Evolutionary conservation across 78 protist genomes (phyloP), one percentile per base, ranked within the genome.

Genomic region (Protostelium mycophagum): DNA sequence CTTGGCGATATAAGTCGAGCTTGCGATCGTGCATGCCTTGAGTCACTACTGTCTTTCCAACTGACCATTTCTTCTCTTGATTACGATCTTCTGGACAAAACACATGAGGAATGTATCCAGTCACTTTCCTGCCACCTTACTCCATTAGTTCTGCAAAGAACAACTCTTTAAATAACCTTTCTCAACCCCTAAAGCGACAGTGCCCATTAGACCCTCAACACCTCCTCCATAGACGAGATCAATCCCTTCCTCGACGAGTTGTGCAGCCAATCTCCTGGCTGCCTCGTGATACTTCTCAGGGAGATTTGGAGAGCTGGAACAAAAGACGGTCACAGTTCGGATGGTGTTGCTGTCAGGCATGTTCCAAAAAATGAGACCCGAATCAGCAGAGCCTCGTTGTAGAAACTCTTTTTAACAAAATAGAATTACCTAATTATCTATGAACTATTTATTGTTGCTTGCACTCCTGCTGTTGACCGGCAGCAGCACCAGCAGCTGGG

Each of bases 191-290:
- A 88, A 83, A 36, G 91, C 83, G 9, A 92, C 36, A 28, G 94
- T 38, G 36, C 94, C 94, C 94, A 92, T 92, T 28, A 92, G 29
- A 63, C 94, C 94, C 39, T 86, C 86, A 34, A 88, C 88, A 34
- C 94, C 94, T 39, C 94, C 94, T 39, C 94, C 94, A 85, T 92
- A 92, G n/a, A 92, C 91, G 34, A 92, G 84, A 36, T 88, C 89
- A 63, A 87, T 90, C 0, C 36, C 36, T 63, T 91, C 87, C 28
- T 85, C 51, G 0, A 34, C 85, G 89, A 92, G 87, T 36, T 88
- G 90, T 28, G 51, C 34, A 16, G 91, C 91, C 34, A 92, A 63
- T 28, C 37, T 28, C 35, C 90, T 29, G 16, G 94, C 63, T 0
- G 28, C 36, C 5, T 51, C 73, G 73, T 25, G 16, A 51, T 51